Conservation (phyloP, 1,284 basidiomycete species). For the Tetrapyrgos nigripes region DNA sequence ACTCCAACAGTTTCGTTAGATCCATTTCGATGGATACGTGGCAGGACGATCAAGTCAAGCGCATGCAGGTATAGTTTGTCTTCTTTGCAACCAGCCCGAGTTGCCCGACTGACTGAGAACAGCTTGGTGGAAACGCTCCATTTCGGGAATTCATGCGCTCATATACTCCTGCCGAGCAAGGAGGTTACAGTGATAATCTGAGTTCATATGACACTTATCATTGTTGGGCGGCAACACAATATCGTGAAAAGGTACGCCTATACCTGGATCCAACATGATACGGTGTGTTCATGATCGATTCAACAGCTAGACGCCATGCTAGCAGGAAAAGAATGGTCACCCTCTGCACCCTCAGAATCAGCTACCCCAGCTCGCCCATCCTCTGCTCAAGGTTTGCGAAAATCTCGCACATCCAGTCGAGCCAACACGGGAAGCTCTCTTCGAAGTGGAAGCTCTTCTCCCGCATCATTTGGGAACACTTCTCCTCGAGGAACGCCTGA, state of each 20-base stretch:
- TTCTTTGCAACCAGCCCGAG: slow-evolving; percentile 12
- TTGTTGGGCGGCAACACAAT: slow-evolving; percentile 91
- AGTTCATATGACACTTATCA: slow-evolving; percentile 85
- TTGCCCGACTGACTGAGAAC: slow-evolving; percentile 11
- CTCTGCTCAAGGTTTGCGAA: slow-evolving; percentile 77
- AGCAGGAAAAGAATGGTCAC: slow-evolving; percentile 74
- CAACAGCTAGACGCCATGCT: slow-evolving; percentile 72
- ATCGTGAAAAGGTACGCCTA: slow-evolving; percentile 82
- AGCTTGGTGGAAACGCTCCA: slow-evolving; percentile 87
- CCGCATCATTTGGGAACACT: slow-evolving; percentile 50
- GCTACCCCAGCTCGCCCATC: slow-evolving; percentile 55
- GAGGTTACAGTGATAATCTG: slow-evolving; percentile 77
- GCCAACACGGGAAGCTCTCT: slow-evolving; percentile 49
- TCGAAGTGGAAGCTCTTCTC: slow-evolving; percentile 62
- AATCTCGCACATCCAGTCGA: slow-evolving; percentile 72
- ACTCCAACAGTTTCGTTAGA: slow-evolving; percentile 77
- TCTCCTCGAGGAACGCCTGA: slow-evolving; percentile 55
- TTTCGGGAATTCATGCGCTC: slow-evolving; percentile 82
- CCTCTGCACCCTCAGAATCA: slow-evolving; percentile 64
- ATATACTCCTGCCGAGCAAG: slow-evolving; percentile 73
- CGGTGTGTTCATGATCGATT: slow-evolving; percentile 6
- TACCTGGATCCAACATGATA: slow-evolving; percentile 14
- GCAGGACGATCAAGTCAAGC: slow-evolving; percentile 88
- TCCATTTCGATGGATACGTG: slow-evolving; percentile 97
- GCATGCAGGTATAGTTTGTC: slow-evolving; percentile 77